phyloP scores from a whole-genome alignment of 257 asterid species.

The Rauvolfia tetraphylla region DNA sequence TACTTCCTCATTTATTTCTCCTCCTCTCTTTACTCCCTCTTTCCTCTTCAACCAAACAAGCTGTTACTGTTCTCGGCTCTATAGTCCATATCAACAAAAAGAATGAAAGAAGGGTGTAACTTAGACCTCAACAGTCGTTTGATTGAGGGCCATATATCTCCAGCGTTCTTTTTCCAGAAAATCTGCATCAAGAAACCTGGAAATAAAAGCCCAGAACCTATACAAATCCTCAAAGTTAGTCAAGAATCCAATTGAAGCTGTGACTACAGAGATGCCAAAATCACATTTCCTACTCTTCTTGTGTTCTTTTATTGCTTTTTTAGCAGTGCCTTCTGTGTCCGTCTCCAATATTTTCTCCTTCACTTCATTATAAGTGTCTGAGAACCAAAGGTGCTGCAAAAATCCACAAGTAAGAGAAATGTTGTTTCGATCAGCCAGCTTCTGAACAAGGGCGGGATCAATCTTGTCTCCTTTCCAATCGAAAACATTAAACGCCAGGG shows the following conservation, averaged over 20 bases:
- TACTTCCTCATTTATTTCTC: no score
- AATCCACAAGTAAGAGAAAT: slow-evolving; percentile 53
- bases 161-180: slow-evolving; percentile 85
- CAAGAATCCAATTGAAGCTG: slow-evolving; percentile 52
- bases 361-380: slow-evolving; percentile 33
- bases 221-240: slow-evolving; percentile 66
- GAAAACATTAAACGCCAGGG: slow-evolving; percentile 62
- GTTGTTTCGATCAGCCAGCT: slow-evolving; percentile 66
- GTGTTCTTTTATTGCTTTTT: slow-evolving; percentile 1
- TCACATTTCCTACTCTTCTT: slow-evolving; percentile 26
- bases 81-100: background rate
- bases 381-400: slow-evolving; percentile 49
- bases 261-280: slow-evolving; percentile 42
- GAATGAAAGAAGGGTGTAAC: background rate
- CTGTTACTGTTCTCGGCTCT: background rate
- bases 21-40: no score
- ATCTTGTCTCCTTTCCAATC: slow-evolving; percentile 84
- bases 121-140: slow-evolving; percentile 61
- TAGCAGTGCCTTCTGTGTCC: background rate
- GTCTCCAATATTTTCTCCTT: slow-evolving; percentile 29
- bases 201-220: slow-evolving; percentile 64
- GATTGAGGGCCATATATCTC: slow-evolving; percentile 82
- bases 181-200: slow-evolving; percentile 90
- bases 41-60: no score
- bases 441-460: slow-evolving; percentile 67